Evolutionary conservation across 441 rosid species (phyloP).

Genomic region (Cnidoscolus chayamansa): DNA sequence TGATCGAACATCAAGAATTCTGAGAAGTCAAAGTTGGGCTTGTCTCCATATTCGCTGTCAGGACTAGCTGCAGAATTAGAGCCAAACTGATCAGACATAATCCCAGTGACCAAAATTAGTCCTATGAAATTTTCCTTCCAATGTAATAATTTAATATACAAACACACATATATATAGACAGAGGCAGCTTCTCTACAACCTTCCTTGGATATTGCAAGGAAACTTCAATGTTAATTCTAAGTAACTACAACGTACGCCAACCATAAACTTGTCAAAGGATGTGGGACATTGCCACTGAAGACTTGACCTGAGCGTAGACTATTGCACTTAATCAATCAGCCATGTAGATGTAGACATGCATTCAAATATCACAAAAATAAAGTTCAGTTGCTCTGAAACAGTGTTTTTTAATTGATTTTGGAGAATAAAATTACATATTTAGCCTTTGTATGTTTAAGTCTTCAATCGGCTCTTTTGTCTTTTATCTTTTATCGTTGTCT

Average conservation of each 20-base stretch:
- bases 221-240: constrained; percentile 38
- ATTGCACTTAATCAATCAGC: neutral
- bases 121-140: neutral
- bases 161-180: neutral
- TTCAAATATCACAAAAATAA: too few relatives aligned
- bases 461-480: too few relatives aligned
- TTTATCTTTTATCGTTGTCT: too few relatives aligned
- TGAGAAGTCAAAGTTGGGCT: constrained; percentile 42
- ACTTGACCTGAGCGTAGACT: constrained; percentile 40
- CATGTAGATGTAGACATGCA: neutral
- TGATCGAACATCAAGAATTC: constrained; percentile 48
- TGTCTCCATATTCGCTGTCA: constrained; percentile 29
- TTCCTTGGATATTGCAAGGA: constrained; percentile 39
- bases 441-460: too few relatives aligned
- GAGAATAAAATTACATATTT: too few relatives aligned
- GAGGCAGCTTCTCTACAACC: constrained; percentile 32
- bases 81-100: constrained; percentile 23
- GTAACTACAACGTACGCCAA: neutral
- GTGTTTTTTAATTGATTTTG: too few relatives aligned
- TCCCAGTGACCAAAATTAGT: too few relatives aligned
- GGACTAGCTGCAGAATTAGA: constrained; percentile 15
- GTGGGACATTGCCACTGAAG: constrained; percentile 27
- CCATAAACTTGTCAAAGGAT: neutral
- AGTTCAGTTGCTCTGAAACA: too few relatives aligned
- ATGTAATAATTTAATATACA: neutral